phyloP scores from a whole-genome alignment of 352 stramenopile genomes.

The Elongisporangium senticosum region DNA sequence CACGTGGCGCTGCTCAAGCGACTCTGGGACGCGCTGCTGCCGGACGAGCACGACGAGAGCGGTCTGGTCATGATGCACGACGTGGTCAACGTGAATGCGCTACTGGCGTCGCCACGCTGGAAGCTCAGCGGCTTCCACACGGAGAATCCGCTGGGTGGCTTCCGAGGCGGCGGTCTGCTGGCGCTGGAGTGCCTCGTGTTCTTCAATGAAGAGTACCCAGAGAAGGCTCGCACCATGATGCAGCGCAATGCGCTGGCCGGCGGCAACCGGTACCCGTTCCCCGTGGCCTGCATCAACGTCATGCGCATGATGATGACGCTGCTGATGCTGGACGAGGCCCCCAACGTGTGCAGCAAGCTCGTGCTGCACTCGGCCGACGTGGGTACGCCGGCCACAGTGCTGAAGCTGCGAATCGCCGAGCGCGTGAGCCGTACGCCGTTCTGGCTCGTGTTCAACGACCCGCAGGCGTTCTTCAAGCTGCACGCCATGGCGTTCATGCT shows the following conservation, averaged over 20 bases:
- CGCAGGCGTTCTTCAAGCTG: conserved; percentile 62
- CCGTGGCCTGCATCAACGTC: conserved; percentile 82
- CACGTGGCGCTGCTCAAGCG: conserved; percentile 61
- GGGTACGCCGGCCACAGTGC: conserved; percentile 33
- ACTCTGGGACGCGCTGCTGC: conserved; percentile 61
- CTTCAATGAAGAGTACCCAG: conserved; percentile 75
- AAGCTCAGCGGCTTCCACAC: conserved; percentile 75
- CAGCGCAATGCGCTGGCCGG: conserved; percentile 57
- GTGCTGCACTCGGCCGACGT: conserved; percentile 48
- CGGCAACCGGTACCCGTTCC: conserved; percentile 77
- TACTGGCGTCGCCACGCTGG: conserved; percentile 64
- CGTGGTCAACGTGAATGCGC: conserved; percentile 32
- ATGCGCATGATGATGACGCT: conserved; percentile 82
- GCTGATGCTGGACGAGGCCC: conserved; percentile 74
- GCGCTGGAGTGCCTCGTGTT: conserved; percentile 68
- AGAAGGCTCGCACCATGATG: conserved; percentile 78
- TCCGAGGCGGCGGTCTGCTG: conserved; percentile 67
- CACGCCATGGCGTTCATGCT: conserved; percentile 86
- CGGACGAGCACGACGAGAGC: conserved; percentile 14
- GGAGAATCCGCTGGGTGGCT: conserved; percentile 67
- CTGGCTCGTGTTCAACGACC: conserved; percentile 75
- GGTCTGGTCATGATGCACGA: conserved; percentile 7
- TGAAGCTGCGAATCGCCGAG: conserved; percentile 73
- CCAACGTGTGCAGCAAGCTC: conserved; percentile 64
- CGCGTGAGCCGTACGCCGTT: conserved; percentile 76